phyloP scores from a whole-genome alignment of 2,329 filamentous ascomycete genomes.

The Trichophyton benhamiae region DNA sequence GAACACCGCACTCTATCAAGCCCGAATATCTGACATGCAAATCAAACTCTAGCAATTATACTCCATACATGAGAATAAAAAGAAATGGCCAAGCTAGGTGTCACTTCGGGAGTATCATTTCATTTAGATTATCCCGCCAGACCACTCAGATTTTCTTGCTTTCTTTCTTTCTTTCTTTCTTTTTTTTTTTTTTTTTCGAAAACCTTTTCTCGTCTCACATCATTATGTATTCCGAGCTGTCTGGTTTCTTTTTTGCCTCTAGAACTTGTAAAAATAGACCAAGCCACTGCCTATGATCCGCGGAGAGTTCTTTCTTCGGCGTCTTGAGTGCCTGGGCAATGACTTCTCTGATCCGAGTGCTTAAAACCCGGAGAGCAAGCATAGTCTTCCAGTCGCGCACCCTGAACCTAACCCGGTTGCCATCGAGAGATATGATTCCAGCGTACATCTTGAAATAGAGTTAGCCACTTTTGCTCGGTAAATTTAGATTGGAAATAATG shows the following conservation, averaged over 20 bases:
- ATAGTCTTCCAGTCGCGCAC: constrained; percentile 81
- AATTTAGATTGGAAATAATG: not conserved
- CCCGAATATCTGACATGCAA: not conserved
- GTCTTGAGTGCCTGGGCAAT: constrained; percentile 53
- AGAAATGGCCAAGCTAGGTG: not conserved
- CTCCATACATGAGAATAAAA: not conserved
- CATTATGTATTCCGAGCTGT: not conserved
- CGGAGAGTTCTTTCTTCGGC: constrained; percentile 34
- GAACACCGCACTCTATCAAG: not conserved
- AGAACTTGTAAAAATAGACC: constrained; percentile 63
- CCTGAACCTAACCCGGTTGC: constrained; percentile 72
- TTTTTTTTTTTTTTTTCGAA: not conserved
- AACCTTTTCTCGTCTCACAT: not conserved
- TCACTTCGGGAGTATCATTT: not conserved
- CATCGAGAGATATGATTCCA: constrained; percentile 75
- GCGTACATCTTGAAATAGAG: constrained; percentile 24
- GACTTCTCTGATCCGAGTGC: constrained; percentile 61
- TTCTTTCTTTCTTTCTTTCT: not conserved
- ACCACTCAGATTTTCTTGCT: not conserved
- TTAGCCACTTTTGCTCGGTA: not conserved
- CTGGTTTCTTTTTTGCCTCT: constrained; percentile 6
- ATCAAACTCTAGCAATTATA: not conserved
- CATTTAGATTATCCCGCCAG: not conserved
- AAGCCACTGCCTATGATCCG: constrained; percentile 61
- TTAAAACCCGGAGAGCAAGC: constrained; percentile 74